These are phyloP conservation scores for Multifurca ochricompacta DNA, from an alignment of 768 basidiomycete species.

Conservation along the genomic window DNA sequence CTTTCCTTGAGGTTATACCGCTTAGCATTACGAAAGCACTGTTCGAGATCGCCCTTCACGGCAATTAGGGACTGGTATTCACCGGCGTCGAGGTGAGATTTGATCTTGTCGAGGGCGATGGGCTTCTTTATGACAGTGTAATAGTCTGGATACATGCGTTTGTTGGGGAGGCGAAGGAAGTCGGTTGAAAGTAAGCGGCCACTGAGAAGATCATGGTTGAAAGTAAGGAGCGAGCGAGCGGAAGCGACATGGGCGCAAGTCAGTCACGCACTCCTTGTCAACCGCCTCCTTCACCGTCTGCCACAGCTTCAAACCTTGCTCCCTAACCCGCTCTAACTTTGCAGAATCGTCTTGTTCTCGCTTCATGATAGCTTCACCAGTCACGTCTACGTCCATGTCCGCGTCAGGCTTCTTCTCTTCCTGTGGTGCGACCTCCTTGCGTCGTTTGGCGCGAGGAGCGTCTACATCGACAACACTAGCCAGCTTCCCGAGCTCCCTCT, in stretches of 20 bases:
- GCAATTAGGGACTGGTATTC: conserved; percentile 56
- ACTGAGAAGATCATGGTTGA: conserved; percentile 33
- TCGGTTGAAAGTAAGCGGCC: conserved; percentile 54
- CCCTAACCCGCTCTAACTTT: conserved; percentile 39
- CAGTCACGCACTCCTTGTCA: conserved; percentile 78
- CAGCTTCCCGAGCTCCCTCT: conserved; percentile 41
- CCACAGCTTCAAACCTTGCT: conserved; percentile 67
- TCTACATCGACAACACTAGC: conserved; percentile 36
- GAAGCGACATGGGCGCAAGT: conserved; percentile 28
- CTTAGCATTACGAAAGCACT: conserved; percentile 76
- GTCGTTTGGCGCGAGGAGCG: conserved; percentile 44
- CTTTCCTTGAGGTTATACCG: conserved; percentile 77
- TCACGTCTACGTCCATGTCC: conserved; percentile 29
- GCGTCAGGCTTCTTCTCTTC: conserved; percentile 37
- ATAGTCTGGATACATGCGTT: conserved; percentile 79
- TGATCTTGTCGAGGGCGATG: conserved; percentile 85
- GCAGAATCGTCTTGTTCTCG: conserved; percentile 25
- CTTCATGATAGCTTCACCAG: conserved; percentile 25
- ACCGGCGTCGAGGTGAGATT: conserved; percentile 58
- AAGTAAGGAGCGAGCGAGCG: conserved; percentile 23
- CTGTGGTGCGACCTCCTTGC: conserved; percentile 35
- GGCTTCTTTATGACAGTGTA: conserved; percentile 72
- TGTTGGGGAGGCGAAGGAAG: conserved; percentile 64
- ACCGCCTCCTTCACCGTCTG: conserved; percentile 73
- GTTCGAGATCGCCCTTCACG: conserved; percentile 65